Conservation (phyloP, 345 rosid genomes). For the Cardamine chenopodiifolia region DNA sequence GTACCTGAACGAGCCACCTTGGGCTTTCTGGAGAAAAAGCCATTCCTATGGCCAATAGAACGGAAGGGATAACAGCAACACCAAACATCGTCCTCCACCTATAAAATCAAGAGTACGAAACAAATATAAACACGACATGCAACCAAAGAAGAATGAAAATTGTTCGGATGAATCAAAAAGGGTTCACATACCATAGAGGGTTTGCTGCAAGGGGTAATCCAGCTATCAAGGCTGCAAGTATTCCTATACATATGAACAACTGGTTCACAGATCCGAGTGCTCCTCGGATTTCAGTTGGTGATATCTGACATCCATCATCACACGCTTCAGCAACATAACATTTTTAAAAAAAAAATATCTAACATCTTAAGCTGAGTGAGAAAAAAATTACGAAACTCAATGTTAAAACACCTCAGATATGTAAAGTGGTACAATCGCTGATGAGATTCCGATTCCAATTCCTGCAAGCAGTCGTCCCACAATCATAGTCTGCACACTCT, state of each 20-base stretch:
- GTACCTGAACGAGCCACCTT: slow-evolving; percentile 97
- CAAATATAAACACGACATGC: neutral
- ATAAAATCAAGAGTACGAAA: slow-evolving; percentile 25
- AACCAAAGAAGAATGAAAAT: neutral
- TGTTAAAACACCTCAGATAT: slow-evolving; percentile 84
- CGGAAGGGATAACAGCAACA: slow-evolving; percentile 78
- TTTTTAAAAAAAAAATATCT: neutral
- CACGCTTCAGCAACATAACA: slow-evolving; percentile 28
- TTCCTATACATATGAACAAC: slow-evolving; percentile 93
- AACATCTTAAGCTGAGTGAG: neutral
- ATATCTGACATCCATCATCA: slow-evolving; percentile 57
- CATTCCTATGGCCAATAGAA: slow-evolving; percentile 88
- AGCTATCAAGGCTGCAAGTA: slow-evolving; percentile 92
- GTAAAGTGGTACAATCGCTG: slow-evolving; percentile 96
- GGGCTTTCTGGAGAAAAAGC: slow-evolving; percentile 97
- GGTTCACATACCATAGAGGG: slow-evolving; percentile 66
- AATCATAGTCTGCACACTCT: slow-evolving; percentile 87
- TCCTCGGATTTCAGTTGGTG: slow-evolving; percentile 98
- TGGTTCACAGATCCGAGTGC: slow-evolving; percentile 96
- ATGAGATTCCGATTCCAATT: slow-evolving; percentile 94
- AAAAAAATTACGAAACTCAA: neutral
- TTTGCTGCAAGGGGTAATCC: slow-evolving; percentile 95
- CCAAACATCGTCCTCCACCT: slow-evolving; percentile 99
- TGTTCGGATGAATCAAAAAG: neutral
- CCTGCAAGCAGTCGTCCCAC: slow-evolving; percentile 97